Evolutionary conservation across 495 filamentous ascomycete species (phyloP), one percentile per base, ranked within the genome.

Genomic region (Pyronema omphalodes): DNA sequence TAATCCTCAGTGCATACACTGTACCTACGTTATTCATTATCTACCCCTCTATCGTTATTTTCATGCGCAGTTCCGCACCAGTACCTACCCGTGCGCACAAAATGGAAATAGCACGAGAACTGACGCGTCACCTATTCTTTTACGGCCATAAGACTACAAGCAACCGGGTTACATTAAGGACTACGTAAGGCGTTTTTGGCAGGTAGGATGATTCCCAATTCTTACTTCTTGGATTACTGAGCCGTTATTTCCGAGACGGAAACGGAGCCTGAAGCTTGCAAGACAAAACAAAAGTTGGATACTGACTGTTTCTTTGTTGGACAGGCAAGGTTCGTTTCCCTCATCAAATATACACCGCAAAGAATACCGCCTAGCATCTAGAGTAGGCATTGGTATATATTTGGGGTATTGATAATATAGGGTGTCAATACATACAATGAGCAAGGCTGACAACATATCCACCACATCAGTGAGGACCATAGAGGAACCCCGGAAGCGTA

Each of bases 151-250:
- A 94, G 89, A 95, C 59, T 77, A 76, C 58, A 74, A 88, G 51
- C 72, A 95, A 9, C 87, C 91, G 0, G 91, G 91, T 6, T 96
- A 86, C 71, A 86, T 98, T 44, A 81, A 52, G 47, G 62, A 59
- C 59, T 99, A 95, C 67, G 91, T 96, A 41, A 82, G 91, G 49
- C 76, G 91, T 19, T 99, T 99, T 67, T 99, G 91, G 91, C 91
- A 99, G 83, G 91, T 89, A 68, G 48, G 69, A 4, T 53, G 14
- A 1, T 1, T 18, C 6, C 33, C 29, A 67, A 39, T 60, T 68
- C 54, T 51, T 57, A 29, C 23, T 29, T 29, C 23, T 29, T 29
- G 23, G 23, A 29, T 29, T 29, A 29, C 23, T 29, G 23, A 29
- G 23, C 23, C 23, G 23, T 29, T 29, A 5, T 1, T 29, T 29